Evolutionary conservation across 495 filamentous ascomycete genomes (phyloP).

Genomic region (Trichoderma virens): DNA sequence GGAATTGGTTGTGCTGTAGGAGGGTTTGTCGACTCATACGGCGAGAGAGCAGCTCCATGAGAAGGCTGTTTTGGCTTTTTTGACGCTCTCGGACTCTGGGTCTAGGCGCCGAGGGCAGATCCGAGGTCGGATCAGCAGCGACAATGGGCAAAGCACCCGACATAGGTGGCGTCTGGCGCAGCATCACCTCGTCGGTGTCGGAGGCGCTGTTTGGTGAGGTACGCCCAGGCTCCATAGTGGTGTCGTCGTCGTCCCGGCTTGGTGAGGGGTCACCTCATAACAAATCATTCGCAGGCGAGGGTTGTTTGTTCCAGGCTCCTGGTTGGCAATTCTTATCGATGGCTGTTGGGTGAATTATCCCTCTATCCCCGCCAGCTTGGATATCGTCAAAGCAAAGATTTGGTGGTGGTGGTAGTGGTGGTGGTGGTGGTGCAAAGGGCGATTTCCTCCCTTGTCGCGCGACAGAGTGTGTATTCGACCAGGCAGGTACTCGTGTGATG

Average conservation of each 20-base stretch:
- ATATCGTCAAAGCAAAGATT: too few species aligned
- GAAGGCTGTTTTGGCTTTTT: background rate
- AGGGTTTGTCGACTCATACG: slow-evolving; percentile 2
- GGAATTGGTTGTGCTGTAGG: background rate
- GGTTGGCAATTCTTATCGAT: background rate
- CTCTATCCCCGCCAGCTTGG: too few species aligned
- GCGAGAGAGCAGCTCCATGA: background rate
- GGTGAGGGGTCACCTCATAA: background rate
- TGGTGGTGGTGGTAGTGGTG: too few species aligned
- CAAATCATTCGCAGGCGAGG: background rate
- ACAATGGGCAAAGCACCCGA: background rate
- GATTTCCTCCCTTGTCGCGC: too few species aligned
- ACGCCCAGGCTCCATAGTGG: background rate
- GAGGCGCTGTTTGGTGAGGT: background rate
- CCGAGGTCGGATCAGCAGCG: background rate
- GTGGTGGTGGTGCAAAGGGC: too few species aligned
- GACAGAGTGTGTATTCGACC: too few species aligned
- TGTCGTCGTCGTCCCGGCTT: background rate
- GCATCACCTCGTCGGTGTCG: background rate
- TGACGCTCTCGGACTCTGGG: background rate
- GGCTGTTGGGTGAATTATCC: background rate
- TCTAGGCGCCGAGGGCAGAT: background rate
- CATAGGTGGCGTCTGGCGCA: background rate
- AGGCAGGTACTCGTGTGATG: too few species aligned
- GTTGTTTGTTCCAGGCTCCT: background rate